phyloP scores from a whole-genome alignment of 495 filamentous ascomycete species.

The Ascobolus immersus region DNA sequence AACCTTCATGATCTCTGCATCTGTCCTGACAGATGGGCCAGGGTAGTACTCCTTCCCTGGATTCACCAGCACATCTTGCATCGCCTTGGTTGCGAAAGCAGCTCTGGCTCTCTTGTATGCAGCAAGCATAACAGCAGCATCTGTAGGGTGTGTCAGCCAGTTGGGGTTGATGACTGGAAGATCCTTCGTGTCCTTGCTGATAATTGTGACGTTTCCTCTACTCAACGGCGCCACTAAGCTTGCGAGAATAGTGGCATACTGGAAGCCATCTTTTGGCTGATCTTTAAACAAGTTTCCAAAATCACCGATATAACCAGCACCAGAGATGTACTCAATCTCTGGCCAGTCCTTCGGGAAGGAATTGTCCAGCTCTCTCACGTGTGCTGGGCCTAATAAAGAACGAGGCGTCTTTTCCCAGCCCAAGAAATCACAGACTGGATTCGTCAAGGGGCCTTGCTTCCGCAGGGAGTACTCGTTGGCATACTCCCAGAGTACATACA shows the following conservation, averaged over 20 bases:
- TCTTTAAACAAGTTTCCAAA: conserved; percentile 1
- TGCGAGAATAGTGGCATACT: conserved; percentile 23
- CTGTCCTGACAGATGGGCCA: conserved; percentile 21
- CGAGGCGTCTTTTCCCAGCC: no score
- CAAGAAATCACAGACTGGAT: conserved; percentile 18
- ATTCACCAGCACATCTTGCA: conserved; percentile 20
- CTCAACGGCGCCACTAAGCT: conserved; percentile 25
- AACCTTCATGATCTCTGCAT: conserved; percentile 25
- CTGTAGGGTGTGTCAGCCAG: conserved; percentile 27
- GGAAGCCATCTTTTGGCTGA: conserved; percentile 18
- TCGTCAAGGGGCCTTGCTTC: conserved; percentile 18
- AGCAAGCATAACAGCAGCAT: conserved; percentile 29
- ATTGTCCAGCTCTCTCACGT: no score
- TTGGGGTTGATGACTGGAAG: conserved; percentile 29
- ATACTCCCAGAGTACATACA: conserved; percentile 2
- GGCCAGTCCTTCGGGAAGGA: no score
- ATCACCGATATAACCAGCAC: no score
- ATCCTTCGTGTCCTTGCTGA: conserved; percentile 19
- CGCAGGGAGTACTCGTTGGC: conserved; percentile 7
- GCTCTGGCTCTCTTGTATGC: conserved; percentile 28
- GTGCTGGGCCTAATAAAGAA: no score
- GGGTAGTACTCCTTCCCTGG: conserved; percentile 25
- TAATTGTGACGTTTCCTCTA: conserved; percentile 30
- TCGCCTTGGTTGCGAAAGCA: conserved; percentile 19
- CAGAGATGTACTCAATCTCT: no score